Percentiles rank a stretch among this genome's conserved stretches.
These are phyloP conservation scores for Podaxis pistillaris DNA, from an alignment of 768 basidiomycete genomes.

Conservation along the genomic window DNA sequence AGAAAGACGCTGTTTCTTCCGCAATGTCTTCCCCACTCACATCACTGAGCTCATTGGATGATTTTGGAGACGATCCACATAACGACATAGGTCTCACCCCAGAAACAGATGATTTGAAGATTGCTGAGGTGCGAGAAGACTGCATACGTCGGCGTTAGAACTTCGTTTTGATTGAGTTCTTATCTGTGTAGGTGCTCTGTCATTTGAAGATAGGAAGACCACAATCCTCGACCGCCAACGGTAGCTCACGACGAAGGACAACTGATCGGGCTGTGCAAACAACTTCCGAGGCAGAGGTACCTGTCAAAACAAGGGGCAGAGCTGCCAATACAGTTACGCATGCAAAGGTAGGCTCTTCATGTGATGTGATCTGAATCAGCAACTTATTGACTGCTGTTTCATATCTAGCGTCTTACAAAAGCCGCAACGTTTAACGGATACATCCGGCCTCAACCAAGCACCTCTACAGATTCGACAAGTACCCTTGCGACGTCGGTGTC, in stretches of 20 bases:
- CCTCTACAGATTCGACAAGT: slow-evolving; percentile 24
- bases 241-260: slow-evolving; percentile 19
- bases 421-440: slow-evolving; percentile 7
- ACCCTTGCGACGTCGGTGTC: slow-evolving; percentile 30
- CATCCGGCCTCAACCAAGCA: slow-evolving; percentile 18
- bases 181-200: slow-evolving; percentile 26
- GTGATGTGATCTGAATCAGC: not conserved
- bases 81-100: slow-evolving; percentile 25
- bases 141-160: not conserved
- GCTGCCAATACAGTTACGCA: not conserved
- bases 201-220: slow-evolving; percentile 19
- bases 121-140: slow-evolving; percentile 52
- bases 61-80: slow-evolving; percentile 40
- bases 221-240: slow-evolving; percentile 14
- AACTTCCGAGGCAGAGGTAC: slow-evolving; percentile 20
- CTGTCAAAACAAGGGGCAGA: slow-evolving; percentile 8
- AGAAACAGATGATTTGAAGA: slow-evolving; percentile 50
- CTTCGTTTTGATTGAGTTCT: not conserved
- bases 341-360: not conserved
- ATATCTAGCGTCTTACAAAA: slow-evolving; percentile 7
- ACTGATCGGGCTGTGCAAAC: slow-evolving; percentile 30
- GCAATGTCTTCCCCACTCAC: slow-evolving; percentile 71
- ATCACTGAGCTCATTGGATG: slow-evolving; percentile 71
- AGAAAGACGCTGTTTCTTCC: slow-evolving; percentile 36
- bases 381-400: not conserved